phyloP scores from a whole-genome alignment of 129 eudicot species.

The Calendula officinalis region DNA sequence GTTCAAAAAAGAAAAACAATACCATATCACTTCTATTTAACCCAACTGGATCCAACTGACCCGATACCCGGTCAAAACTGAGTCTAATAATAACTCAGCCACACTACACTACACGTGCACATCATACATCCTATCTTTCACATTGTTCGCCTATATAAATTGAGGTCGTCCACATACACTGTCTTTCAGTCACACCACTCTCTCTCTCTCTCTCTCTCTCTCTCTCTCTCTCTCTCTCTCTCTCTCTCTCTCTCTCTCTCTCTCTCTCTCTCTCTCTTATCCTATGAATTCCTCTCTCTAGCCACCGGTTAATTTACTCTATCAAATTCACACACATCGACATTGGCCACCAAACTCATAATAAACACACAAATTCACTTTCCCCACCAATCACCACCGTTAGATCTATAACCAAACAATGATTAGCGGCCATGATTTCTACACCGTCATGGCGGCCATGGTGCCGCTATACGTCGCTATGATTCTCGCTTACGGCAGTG shows the following conservation, averaged over 20 bases:
- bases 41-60: background rate
- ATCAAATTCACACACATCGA: constrained; percentile 14
- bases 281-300: constrained; percentile 19
- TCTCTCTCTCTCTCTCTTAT: background rate
- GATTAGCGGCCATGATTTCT: constrained; percentile 77
- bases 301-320: background rate
- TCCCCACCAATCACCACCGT: background rate
- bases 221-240: background rate
- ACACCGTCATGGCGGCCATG: constrained; percentile 80
- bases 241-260: background rate
- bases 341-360: constrained; percentile 13
- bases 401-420: constrained; percentile 40
- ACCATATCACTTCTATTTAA: background rate
- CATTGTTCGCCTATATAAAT: constrained; percentile 29
- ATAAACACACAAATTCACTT: background rate
- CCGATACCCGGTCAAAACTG: background rate
- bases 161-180: constrained; percentile 10
- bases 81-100: constrained; percentile 11
- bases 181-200: constrained; percentile 30
- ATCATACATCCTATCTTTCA: constrained; percentile 15
- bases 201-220: constrained; percentile 25
- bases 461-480: constrained; percentile 87
- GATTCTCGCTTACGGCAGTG: constrained; percentile 93
- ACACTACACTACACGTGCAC: constrained; percentile 29
- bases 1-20: background rate